These are phyloP conservation scores for Arxiozyma telluris DNA, from an alignment of 1,139 yeast genomes.

Conservation along the genomic window DNA sequence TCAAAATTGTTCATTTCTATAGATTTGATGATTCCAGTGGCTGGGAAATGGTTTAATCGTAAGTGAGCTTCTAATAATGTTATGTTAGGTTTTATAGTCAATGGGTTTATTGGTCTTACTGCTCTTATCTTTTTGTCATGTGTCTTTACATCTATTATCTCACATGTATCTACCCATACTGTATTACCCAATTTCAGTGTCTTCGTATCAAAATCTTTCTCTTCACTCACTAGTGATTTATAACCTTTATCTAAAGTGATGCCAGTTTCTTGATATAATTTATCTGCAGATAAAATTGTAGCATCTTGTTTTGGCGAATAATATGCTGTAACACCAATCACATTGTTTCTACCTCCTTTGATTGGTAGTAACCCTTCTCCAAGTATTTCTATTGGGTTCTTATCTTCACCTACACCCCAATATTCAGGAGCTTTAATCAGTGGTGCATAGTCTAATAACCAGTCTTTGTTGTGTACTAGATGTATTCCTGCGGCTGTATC, in stretches of 20 bases:
- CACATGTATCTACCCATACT: slow-evolving; percentile 2
- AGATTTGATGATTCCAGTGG: not conserved
- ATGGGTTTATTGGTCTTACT: not conserved
- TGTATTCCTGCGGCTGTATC: not conserved
- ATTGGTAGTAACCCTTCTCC: slow-evolving; percentile 1
- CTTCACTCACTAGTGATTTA: not conserved
- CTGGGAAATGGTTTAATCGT: not conserved
- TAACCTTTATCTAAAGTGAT: slow-evolving; percentile 1
- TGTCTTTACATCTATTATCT: not conserved
- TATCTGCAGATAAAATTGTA: slow-evolving; percentile 1
- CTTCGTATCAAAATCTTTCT: not conserved
- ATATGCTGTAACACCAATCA: not conserved
- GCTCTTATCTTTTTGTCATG: not conserved
- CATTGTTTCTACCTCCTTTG: not conserved
- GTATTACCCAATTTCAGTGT: slow-evolving; percentile 1
- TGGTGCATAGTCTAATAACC: not conserved
- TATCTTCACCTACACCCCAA: not conserved
- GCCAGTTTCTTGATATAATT: not conserved
- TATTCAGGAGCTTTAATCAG: not conserved
- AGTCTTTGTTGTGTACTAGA: not conserved
- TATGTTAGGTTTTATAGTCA: not conserved
- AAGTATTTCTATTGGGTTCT: not conserved
- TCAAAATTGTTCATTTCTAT: not conserved
- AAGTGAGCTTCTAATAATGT: slow-evolving; percentile 2
- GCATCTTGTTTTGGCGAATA: slow-evolving; percentile 4